phyloP scores from a whole-genome alignment of 164 flowering plant species.

The Umbilicus rupestris region DNA sequence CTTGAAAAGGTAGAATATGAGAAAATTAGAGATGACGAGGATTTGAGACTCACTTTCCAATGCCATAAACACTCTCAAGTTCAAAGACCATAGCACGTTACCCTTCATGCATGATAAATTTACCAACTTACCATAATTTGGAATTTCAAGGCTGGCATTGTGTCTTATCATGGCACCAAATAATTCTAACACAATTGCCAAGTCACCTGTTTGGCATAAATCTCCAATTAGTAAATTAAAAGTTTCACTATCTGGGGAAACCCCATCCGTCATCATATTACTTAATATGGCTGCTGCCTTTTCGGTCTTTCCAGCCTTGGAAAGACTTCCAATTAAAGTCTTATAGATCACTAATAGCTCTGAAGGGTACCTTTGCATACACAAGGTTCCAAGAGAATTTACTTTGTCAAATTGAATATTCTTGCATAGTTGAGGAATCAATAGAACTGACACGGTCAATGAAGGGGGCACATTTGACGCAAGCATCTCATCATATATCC shows the following conservation, averaged over 20 bases:
- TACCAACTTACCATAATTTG: constrained; percentile 40
- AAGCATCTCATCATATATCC: constrained; percentile 30
- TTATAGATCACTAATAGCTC: constrained; percentile 16
- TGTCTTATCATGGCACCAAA: constrained; percentile 47
- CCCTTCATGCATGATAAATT: constrained; percentile 35
- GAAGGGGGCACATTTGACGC: constrained; percentile 24
- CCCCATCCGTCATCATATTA: constrained; percentile 31
- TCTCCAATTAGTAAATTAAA: constrained; percentile 36
- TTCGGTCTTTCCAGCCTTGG: constrained; percentile 24
- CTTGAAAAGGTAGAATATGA: constrained; percentile 44
- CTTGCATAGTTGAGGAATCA: constrained; percentile 44
- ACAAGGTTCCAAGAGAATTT: constrained; percentile 28
- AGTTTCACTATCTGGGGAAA: constrained; percentile 26
- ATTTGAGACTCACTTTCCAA: constrained; percentile 17
- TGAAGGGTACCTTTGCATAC: constrained; percentile 22
- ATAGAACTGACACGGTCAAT: constrained; percentile 21
- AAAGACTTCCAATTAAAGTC: constrained; percentile 38
- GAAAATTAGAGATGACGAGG: constrained; percentile 39
- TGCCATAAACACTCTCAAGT: constrained; percentile 40
- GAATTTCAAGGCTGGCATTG: constrained; percentile 32
- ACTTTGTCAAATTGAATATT: constrained; percentile 26
- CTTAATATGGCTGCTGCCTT: constrained; percentile 31
- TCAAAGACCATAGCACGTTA: constrained; percentile 27
- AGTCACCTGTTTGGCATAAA: constrained; percentile 28
- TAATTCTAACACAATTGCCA: constrained; percentile 30